Evolutionary conservation across 2,329 filamentous ascomycete species (phyloP).

Genomic region (Torrubiellomyces zombiae): DNA sequence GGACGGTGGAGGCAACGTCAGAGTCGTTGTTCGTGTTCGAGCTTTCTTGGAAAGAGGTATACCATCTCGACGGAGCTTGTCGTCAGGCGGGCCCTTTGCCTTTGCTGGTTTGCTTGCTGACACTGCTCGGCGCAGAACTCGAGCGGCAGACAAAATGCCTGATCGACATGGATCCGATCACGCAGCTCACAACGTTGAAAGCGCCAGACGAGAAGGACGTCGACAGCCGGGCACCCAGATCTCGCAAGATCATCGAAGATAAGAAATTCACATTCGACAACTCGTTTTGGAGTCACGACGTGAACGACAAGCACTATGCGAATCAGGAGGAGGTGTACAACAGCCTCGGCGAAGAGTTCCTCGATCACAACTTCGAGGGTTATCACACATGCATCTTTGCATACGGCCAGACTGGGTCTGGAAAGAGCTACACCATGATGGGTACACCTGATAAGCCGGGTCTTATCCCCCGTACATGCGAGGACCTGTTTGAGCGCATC

Average conservation of each 20-base stretch:
- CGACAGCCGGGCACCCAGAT: slow-evolving; percentile 36
- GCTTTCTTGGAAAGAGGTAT: slow-evolving; percentile 59
- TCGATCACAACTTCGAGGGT: slow-evolving; percentile 98
- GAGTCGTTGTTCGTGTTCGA: slow-evolving; percentile 66
- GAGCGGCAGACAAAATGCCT: slow-evolving; percentile 70
- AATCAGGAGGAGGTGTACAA: slow-evolving; percentile 89
- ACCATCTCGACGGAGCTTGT: neutral
- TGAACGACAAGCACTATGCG: slow-evolving; percentile 68
- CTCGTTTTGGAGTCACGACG: slow-evolving; percentile 92
- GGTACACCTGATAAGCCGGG: slow-evolving; percentile 71
- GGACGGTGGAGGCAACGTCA: slow-evolving; percentile 58
- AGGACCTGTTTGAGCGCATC: slow-evolving; percentile 90
- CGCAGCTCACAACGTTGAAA: slow-evolving; percentile 68
- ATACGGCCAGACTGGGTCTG: slow-evolving; percentile 92
- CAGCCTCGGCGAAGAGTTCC: slow-evolving; percentile 83
- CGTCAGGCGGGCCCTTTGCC: neutral
- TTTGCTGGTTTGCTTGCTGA: neutral
- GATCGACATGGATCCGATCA: slow-evolving; percentile 77
- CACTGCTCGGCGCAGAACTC: slow-evolving; percentile 41
- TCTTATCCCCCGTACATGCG: slow-evolving; percentile 85
- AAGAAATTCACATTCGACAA: slow-evolving; percentile 94
- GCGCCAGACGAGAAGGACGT: slow-evolving; percentile 40
- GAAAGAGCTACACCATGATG: slow-evolving; percentile 99
- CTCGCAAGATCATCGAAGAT: slow-evolving; percentile 64
- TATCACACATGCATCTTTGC: slow-evolving; percentile 99